Percentiles rank a stretch among this genome's conserved stretches.
phyloP scores from a whole-genome alignment of 805 yeast genomes.

The Lipomyces starkeyi region DNA sequence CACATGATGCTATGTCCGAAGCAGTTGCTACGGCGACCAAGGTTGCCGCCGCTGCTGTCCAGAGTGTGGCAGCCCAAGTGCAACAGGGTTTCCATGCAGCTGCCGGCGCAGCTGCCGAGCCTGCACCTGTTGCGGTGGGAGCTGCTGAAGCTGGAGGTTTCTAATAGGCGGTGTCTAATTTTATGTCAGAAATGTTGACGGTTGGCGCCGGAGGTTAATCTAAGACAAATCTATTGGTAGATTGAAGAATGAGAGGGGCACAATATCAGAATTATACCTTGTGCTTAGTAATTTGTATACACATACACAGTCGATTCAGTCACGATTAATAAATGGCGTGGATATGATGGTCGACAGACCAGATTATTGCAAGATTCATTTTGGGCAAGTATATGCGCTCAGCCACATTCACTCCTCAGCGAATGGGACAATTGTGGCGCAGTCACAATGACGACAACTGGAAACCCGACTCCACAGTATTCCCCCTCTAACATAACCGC shows the following conservation, averaged over 20 bases:
- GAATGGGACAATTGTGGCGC: neutral
- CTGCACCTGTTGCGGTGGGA: constrained; percentile 14
- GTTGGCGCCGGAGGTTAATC: neutral
- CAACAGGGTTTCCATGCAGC: neutral
- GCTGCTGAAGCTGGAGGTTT: constrained; percentile 11
- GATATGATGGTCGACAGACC: neutral
- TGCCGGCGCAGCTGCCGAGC: constrained; percentile 6
- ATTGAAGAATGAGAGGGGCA: neutral
- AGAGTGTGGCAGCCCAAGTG: constrained; percentile 2
- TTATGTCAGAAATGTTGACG: neutral
- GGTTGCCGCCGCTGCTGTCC: constrained; percentile 2
- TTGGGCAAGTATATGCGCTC: neutral
- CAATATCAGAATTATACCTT: neutral
- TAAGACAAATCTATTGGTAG: neutral
- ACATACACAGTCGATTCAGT: neutral
- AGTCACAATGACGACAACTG: neutral
- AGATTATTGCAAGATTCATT: neutral
- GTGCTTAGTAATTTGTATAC: neutral
- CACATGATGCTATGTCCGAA: constrained; percentile 5
- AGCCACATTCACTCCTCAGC: neutral
- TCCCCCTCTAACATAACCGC: too few relatives aligned
- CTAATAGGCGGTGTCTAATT: neutral
- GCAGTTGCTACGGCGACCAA: constrained; percentile 9
- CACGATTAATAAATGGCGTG: neutral
- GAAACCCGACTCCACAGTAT: too few relatives aligned